Evolutionary conservation across 108 stramenopile genomes (phyloP).

Genomic region (Skeletonema potamos): DNA sequence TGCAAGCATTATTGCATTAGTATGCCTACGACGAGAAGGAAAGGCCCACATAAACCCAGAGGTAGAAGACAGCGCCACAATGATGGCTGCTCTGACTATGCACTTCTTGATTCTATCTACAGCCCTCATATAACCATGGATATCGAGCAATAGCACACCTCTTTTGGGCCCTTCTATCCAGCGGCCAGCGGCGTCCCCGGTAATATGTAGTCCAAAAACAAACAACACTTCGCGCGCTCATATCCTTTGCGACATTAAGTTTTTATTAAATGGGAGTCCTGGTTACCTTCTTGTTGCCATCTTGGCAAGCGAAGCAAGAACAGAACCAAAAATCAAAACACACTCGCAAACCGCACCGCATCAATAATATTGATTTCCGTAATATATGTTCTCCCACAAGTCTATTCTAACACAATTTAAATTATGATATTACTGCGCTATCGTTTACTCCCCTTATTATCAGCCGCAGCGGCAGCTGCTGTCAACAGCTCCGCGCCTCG

Average conservation of each 20-base stretch:
- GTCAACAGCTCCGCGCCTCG: constrained; percentile 20
- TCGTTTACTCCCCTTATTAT: constrained; percentile 7
- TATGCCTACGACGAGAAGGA: background rate
- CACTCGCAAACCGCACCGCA: too few species aligned
- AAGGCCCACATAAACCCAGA: background rate
- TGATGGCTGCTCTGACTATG: too few species aligned
- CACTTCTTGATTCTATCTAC: too few species aligned
- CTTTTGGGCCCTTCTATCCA: too few species aligned
- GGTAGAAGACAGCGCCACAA: background rate
- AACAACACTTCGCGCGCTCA: too few species aligned
- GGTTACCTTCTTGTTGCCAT: background rate
- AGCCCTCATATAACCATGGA: too few species aligned
- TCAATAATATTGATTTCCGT: too few species aligned
- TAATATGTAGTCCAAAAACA: too few species aligned
- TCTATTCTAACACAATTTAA: background rate
- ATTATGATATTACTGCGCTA: background rate
- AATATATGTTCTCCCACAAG: too few species aligned
- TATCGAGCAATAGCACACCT: background rate
- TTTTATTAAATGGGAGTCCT: background rate
- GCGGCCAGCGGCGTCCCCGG: too few species aligned
- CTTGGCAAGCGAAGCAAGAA: background rate
- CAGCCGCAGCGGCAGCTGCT: constrained; percentile 1
- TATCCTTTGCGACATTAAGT: background rate
- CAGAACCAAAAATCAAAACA: background rate
- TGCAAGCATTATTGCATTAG: background rate